phyloP scores from a whole-genome alignment of 1,284 basidiomycete species.

The Boletus austroedulis region DNA sequence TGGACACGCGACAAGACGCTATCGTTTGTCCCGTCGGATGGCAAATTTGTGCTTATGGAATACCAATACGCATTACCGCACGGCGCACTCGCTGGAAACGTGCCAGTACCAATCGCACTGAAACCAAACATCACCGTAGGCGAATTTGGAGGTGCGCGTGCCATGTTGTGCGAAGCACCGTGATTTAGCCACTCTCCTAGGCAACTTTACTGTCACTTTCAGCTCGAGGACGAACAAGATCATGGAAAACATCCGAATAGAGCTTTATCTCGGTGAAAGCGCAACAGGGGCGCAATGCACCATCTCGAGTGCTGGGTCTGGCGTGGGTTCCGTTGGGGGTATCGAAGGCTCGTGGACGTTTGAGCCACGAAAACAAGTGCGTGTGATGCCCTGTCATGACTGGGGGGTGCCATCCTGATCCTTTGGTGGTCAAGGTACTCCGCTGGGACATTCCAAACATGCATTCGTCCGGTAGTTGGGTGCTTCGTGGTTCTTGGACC shows the following conservation, averaged over 20 bases:
- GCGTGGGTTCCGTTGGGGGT: conserved; percentile 42
- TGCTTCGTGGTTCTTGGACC: conserved; percentile 73
- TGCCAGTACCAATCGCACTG: conserved; percentile 64
- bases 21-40: conserved; percentile 94
- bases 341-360: conserved; percentile 68
- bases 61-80: conserved; percentile 63
- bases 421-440: conserved; percentile 52
- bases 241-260: conserved; percentile 69
- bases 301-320: conserved; percentile 56
- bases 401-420: not conserved
- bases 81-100: conserved; percentile 33
- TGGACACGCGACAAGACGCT: conserved; percentile 80
- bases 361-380: conserved; percentile 65
- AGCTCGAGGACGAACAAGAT: conserved; percentile 62
- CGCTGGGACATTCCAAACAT: conserved; percentile 76
- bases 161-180: not conserved
- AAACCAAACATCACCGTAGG: conserved; percentile 60
- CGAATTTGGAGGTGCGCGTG: conserved; percentile 57
- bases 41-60: conserved; percentile 83
- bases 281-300: conserved; percentile 66
- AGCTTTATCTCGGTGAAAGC: conserved; percentile 71
- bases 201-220: conserved; percentile 68
- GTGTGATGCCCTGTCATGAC: not conserved
- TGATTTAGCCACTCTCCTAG: conserved; percentile 40
- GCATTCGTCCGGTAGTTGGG: conserved; percentile 66